A percentile compares a stretch with the other conserved stretches of the same genome.
phyloP scores from a whole-genome alignment of 495 filamentous ascomycete species.

The Penicillium manginii region DNA sequence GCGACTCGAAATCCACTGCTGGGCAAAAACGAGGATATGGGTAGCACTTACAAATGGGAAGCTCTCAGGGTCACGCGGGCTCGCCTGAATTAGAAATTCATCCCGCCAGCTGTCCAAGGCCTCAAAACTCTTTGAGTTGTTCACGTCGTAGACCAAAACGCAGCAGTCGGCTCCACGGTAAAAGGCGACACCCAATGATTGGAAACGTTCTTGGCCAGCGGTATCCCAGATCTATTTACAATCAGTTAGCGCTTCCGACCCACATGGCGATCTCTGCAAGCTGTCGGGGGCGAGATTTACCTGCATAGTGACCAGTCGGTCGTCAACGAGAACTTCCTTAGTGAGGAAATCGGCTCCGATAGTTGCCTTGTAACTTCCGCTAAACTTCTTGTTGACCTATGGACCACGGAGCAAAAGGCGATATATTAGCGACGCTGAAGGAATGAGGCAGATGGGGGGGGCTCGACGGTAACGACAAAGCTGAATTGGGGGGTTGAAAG shows the following conservation, averaged over 20 bases:
- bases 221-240: slow-evolving; percentile 88
- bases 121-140: slow-evolving; percentile 98
- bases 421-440: slow-evolving; percentile 27
- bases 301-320: slow-evolving; percentile 98
- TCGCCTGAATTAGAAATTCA: slow-evolving; percentile 97
- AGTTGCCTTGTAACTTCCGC: slow-evolving; percentile 98
- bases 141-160: slow-evolving; percentile 97
- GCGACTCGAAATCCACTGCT: neutral
- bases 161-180: slow-evolving; percentile 99
- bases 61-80: slow-evolving; percentile 92
- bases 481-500: slow-evolving; percentile 5
- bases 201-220: slow-evolving; percentile 95
- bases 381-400: slow-evolving; percentile 99
- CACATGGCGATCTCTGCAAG: neutral
- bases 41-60: slow-evolving; percentile 85
- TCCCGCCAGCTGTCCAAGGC: slow-evolving; percentile 98
- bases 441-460: neutral
- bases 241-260: slow-evolving; percentile 23
- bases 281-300: slow-evolving; percentile 50
- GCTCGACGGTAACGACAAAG: slow-evolving; percentile 5
- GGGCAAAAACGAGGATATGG: neutral
- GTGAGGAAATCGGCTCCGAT: slow-evolving; percentile 99
- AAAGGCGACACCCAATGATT: slow-evolving; percentile 96
- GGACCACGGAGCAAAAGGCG: neutral
- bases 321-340: slow-evolving; percentile 96